Percentiles rank a stretch among this genome's conserved stretches.
Evolutionary conservation across 2,329 filamentous ascomycete species (phyloP).

Genomic region (Aspergillus jensenii): DNA sequence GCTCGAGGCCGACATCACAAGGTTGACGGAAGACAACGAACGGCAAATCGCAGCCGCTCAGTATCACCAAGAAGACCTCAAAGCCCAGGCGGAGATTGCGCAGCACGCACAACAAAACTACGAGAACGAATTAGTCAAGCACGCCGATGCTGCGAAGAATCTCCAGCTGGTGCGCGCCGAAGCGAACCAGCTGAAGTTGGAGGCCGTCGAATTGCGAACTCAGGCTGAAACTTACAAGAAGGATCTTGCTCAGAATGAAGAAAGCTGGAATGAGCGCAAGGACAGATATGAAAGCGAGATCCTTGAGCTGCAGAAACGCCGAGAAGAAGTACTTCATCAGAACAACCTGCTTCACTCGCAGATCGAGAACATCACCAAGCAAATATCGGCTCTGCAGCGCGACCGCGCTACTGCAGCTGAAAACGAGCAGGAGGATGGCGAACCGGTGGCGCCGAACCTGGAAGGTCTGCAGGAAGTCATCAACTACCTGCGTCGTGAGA

Average conservation of each 20-base stretch:
- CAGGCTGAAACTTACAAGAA: constrained; percentile 85
- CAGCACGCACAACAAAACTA: constrained; percentile 93
- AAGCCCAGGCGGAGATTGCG: constrained; percentile 90
- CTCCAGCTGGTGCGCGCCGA: constrained; percentile 77
- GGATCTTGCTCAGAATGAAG: constrained; percentile 74
- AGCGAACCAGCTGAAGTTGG: constrained; percentile 76
- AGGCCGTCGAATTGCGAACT: constrained; percentile 70
- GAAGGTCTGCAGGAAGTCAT: constrained; percentile 88
- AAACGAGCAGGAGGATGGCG: constrained; percentile 44
- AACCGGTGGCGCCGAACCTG: constrained; percentile 55
- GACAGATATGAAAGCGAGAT: constrained; percentile 83
- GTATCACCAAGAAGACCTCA: constrained; percentile 86
- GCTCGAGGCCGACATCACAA: constrained; percentile 74
- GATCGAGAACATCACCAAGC: constrained; percentile 75
- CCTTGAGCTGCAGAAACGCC: constrained; percentile 70
- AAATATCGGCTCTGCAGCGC: constrained; percentile 78
- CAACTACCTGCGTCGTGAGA: constrained; percentile 87
- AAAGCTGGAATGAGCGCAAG: constrained; percentile 82
- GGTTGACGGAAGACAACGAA: constrained; percentile 81
- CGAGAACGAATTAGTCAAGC: constrained; percentile 89
- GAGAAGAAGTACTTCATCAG: constrained; percentile 82
- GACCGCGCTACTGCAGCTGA: constrained; percentile 63
- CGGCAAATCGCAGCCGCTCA: constrained; percentile 75
- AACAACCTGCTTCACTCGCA: constrained; percentile 90
- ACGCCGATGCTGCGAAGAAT: constrained; percentile 88